These are phyloP conservation scores for Pseudogymnoascus verrucosus DNA, from an alignment of 2,329 filamentous ascomycete species.

Conservation along the genomic window DNA sequence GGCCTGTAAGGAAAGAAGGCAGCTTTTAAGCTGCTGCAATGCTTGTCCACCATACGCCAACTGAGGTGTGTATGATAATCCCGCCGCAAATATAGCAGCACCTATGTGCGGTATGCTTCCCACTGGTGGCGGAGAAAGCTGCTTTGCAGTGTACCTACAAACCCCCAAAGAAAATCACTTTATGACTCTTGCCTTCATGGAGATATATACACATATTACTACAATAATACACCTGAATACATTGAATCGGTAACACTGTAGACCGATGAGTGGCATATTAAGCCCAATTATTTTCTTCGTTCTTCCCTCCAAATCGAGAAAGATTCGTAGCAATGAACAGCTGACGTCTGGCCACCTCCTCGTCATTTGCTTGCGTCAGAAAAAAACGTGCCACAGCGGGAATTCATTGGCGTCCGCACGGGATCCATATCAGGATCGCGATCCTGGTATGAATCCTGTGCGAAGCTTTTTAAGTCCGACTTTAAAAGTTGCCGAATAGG, in stretches of 20 bases:
- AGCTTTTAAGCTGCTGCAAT: neutral
- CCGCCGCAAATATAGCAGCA: neutral
- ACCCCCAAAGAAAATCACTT: neutral
- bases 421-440: too few species aligned
- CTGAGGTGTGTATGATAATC: neutral
- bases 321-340: too few species aligned
- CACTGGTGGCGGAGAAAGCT: neutral
- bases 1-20: neutral
- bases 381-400: too few species aligned
- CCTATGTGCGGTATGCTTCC: neutral
- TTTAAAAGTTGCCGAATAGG: neutral
- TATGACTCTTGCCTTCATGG: neutral
- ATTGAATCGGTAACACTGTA: too few species aligned
- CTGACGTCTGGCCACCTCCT: too few species aligned
- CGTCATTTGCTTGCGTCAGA: too few species aligned
- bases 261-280: too few species aligned
- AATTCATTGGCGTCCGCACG: too few species aligned
- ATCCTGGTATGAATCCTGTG: too few species aligned
- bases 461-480: neutral
- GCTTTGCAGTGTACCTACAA: neutral
- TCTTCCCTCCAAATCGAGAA: too few species aligned
- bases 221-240: too few species aligned
- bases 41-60: neutral
- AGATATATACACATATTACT: neutral
- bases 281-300: too few species aligned